These are phyloP conservation scores for Globisporangium paroecandrum DNA, from an alignment of 352 stramenopile species.

Conservation along the genomic window DNA sequence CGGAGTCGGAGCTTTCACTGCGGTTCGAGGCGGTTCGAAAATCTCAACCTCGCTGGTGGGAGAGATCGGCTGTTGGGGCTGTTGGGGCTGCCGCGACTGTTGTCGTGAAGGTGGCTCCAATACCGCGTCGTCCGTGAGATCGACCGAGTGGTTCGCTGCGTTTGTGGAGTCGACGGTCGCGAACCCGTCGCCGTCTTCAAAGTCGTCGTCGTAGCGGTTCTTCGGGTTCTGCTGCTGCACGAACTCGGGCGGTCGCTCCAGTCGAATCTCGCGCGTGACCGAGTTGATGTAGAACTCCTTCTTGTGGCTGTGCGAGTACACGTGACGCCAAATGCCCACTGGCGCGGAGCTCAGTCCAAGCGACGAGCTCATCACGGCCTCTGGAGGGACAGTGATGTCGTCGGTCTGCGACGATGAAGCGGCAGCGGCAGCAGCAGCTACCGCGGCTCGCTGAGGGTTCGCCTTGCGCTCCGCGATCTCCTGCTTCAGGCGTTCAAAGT, in stretches of 20 bases:
- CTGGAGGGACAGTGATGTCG: slow-evolving; percentile 7
- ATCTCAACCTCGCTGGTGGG: slow-evolving; percentile 11
- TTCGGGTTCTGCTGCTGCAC: slow-evolving; percentile 51
- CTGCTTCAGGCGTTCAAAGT: slow-evolving; percentile 70
- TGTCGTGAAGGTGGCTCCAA: neutral
- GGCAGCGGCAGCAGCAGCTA: slow-evolving; percentile 17
- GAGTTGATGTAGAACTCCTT: slow-evolving; percentile 82
- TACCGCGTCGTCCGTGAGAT: slow-evolving; percentile 13
- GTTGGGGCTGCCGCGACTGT: neutral
- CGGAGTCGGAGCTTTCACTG: slow-evolving; percentile 18
- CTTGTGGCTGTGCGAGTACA: slow-evolving; percentile 56
- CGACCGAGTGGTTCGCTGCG: slow-evolving; percentile 12
- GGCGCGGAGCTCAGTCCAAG: slow-evolving; percentile 14
- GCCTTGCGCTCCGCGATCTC: slow-evolving; percentile 64
- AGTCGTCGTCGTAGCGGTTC: slow-evolving; percentile 47
- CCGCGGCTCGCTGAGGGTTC: slow-evolving; percentile 30
- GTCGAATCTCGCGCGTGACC: slow-evolving; percentile 65
- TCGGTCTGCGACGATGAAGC: slow-evolving; percentile 11
- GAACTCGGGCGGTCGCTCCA: slow-evolving; percentile 46
- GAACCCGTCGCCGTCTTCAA: slow-evolving; percentile 23
- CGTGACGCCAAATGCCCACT: slow-evolving; percentile 64
- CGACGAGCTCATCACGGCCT: slow-evolving; percentile 4
- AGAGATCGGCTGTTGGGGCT: neutral
- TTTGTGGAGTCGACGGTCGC: slow-evolving; percentile 21
- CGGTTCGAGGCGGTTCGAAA: slow-evolving; percentile 19